phyloP scores from a whole-genome alignment of 2,329 filamentous ascomycete species.

The Ascochyta pisi region DNA sequence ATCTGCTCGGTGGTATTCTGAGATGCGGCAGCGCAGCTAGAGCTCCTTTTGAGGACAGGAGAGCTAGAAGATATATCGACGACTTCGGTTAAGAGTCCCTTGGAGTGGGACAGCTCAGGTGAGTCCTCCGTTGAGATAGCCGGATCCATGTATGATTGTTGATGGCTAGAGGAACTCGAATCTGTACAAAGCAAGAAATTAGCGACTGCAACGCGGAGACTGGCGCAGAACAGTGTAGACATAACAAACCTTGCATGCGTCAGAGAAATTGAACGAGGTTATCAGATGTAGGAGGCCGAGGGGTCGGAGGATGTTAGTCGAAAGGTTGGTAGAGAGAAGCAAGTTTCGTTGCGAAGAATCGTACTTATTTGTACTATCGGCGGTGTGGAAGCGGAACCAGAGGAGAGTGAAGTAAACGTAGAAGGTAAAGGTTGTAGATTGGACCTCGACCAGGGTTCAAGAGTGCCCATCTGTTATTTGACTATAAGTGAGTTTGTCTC shows the following conservation, averaged over 20 bases:
- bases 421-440: not conserved
- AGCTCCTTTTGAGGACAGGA: not conserved
- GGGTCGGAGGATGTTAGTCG: not conserved
- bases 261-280: not conserved
- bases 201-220: not conserved
- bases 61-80: not conserved
- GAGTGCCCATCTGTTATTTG: no score
- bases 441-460: no score
- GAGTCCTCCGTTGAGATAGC: not conserved
- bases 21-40: not conserved
- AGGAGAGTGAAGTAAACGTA: not conserved
- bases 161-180: not conserved
- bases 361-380: not conserved
- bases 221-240: not conserved
- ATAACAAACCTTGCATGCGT: not conserved
- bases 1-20: not conserved
- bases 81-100: not conserved
- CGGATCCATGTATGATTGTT: not conserved
- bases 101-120: not conserved
- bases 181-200: not conserved
- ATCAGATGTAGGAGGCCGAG: not conserved
- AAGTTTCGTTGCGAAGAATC: not conserved
- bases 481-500: no score
- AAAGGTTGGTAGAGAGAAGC: not conserved
- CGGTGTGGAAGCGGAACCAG: not conserved